Evolutionary conservation across 169 alveolate species (phyloP), one percentile per base, ranked within the genome.

Genomic region (Fabrea salina): DNA sequence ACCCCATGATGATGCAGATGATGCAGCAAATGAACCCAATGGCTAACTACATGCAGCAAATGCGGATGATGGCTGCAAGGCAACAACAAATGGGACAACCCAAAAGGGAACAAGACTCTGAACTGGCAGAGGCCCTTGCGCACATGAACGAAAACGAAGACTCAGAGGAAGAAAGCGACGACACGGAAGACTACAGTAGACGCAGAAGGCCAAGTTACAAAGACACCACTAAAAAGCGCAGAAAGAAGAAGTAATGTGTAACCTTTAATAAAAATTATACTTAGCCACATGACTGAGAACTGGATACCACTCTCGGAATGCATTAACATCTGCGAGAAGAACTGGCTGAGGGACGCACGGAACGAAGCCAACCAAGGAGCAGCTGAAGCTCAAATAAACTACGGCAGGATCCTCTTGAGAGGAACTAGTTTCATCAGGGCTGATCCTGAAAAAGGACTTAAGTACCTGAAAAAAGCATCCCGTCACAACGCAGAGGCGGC

Each of bases 401-500:
- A 61, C 25, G 16, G 32, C 2, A 16, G 39, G 74, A 61, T 61
- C 54, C 74, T 61, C 1, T 11, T 61, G 25, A 27, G 50, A 37
- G 74, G 74, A 30, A 27, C 39, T 16, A 51, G 74, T 7, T 19
- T 27, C n/a, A 30, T 13, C 19, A 16, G 74, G 13, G 37, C 41
- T 16, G 39, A 61, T 4, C 25, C 39, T 25, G 39, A 61, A 16
- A 35, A 35, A 27, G 74, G 53, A n/a, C 41, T 61, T 16, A 47
- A 61, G 49, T 61, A 61, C 25, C 49, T 61, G 74, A 67, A 41
- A 67, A 67, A 37, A 0, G 61, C 59, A 2, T 37, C 78, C 8
- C 39, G 64, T 41, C 7, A 32, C 7, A 41, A 41, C 4, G 78
- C 78, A 19, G 78, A 67, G 32, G 78, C 78, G n/a, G n/a, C 50